Conservation (phyloP, 1,284 basidiomycete genomes). For the Melampsora americana region DNA sequence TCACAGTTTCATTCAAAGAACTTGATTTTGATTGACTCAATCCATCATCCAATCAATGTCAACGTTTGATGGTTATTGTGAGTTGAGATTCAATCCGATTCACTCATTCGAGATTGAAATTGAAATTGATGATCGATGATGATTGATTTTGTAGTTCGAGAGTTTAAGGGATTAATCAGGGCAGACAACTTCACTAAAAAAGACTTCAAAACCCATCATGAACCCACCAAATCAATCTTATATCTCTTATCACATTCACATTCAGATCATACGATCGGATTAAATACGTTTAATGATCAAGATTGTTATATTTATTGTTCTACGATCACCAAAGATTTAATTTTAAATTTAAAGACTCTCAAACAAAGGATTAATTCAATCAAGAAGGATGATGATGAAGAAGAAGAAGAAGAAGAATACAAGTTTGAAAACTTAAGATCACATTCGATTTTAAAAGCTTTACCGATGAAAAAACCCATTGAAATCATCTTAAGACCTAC, state of each 20-base stretch:
- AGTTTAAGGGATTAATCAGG: slow-evolving; percentile 25
- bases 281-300: slow-evolving; percentile 42
- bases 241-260: slow-evolving; percentile 52
- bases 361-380: slow-evolving; percentile 46
- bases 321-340: slow-evolving; percentile 47
- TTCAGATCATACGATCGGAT: slow-evolving; percentile 51
- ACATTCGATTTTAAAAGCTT: slow-evolving; percentile 1
- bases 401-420: slow-evolving; percentile 7
- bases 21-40: no score
- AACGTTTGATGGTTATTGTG: no score
- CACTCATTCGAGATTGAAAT: no score
- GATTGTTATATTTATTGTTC: slow-evolving; percentile 50
- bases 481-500: slow-evolving; percentile 45
- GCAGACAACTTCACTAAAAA: slow-evolving; percentile 34
- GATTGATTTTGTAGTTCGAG: no score
- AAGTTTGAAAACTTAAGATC: background rate
- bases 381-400: slow-evolving; percentile 42
- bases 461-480: slow-evolving; percentile 47
- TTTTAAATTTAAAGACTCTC: slow-evolving; percentile 49
- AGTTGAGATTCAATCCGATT: no score
- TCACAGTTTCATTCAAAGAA: no score
- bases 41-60: no score
- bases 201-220: background rate
- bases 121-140: no score
- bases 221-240: slow-evolving; percentile 46